These are phyloP conservation scores for Xylariaceae sp. DNA, from an alignment of 2,329 filamentous ascomycete genomes.

Conservation along the genomic window DNA sequence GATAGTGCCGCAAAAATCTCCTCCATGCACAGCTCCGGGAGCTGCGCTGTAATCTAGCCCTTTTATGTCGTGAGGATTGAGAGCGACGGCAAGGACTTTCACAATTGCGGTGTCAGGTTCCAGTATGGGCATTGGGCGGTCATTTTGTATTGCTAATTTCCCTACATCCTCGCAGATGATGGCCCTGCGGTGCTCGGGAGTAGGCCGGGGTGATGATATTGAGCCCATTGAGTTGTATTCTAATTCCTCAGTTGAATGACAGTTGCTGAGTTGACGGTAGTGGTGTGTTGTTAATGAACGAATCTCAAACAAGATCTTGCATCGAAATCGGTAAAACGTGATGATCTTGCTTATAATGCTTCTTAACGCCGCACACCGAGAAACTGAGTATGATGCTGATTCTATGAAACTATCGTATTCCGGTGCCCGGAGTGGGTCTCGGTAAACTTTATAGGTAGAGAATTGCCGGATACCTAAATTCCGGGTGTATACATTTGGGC, in stretches of 20 bases:
- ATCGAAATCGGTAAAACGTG: not conserved
- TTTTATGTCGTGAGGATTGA: conserved; percentile 35
- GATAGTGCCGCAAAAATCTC: conserved; percentile 28
- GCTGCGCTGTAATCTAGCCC: conserved; percentile 24
- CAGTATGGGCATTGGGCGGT: conserved; percentile 23
- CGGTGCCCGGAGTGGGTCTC: not conserved
- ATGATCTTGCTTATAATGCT: not conserved
- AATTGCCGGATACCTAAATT: not conserved
- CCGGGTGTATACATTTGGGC: not conserved
- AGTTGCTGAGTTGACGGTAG: not conserved
- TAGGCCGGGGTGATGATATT: not conserved
- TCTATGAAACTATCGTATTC: not conserved
- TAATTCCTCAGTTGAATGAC: not conserved
- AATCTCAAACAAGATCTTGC: not conserved
- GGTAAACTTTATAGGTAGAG: not conserved
- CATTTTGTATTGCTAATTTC: conserved; percentile 14
- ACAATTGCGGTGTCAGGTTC: conserved; percentile 27
- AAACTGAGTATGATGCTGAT: not conserved
- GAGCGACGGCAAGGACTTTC: conserved; percentile 25
- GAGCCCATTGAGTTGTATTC: not conserved
- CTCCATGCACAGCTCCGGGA: conserved; percentile 29
- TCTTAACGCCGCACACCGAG: not conserved
- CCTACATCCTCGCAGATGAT: conserved; percentile 16
- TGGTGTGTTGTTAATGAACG: not conserved
- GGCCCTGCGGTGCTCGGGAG: conserved; percentile 6